A percentile compares a stretch with the other conserved stretches of the same genome.
These are phyloP conservation scores for Sporodiniella umbellata DNA, from an alignment of 371 early-diverging fungal genomes.

Conservation along the genomic window DNA sequence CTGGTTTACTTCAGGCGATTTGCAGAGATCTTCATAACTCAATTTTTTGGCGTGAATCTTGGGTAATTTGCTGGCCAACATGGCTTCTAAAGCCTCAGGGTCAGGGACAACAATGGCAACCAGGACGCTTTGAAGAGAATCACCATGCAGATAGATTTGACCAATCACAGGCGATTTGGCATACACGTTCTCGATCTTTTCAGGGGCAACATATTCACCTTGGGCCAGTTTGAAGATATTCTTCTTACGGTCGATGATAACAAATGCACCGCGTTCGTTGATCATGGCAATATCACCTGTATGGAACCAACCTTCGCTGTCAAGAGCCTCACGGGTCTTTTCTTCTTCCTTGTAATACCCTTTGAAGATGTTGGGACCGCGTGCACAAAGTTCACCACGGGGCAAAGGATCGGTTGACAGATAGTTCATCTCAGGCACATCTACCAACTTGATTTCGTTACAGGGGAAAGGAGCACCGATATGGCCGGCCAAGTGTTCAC, in stretches of 20 bases:
- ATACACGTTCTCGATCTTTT: constrained; percentile 85
- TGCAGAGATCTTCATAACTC: constrained; percentile 49
- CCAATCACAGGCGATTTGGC: constrained; percentile 52
- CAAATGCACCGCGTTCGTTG: constrained; percentile 59
- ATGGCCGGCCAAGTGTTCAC: constrained; percentile 61
- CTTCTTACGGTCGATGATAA: constrained; percentile 96
- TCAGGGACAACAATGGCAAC: constrained; percentile 91
- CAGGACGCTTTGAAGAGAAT: constrained; percentile 73
- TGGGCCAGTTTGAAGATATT: constrained; percentile 95
- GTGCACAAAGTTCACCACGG: constrained; percentile 89
- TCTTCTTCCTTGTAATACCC: constrained; percentile 85
- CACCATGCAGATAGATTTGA: constrained; percentile 81
- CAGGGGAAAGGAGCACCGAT: constrained; percentile 70
- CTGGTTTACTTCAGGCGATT: constrained; percentile 51
- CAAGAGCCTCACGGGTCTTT: constrained; percentile 79
- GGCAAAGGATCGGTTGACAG: constrained; percentile 75
- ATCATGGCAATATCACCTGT: constrained; percentile 90
- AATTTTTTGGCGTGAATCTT: constrained; percentile 26
- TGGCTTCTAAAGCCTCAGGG: constrained; percentile 44
- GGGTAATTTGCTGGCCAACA: constrained; percentile 42
- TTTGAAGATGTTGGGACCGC: constrained; percentile 78
- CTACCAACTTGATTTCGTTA: constrained; percentile 80
- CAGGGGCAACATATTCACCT: constrained; percentile 97
- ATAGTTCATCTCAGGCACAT: constrained; percentile 90
- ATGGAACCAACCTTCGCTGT: constrained; percentile 87